phyloP scores from a whole-genome alignment of 768 basidiomycete species.

The Grammothele lineata region DNA sequence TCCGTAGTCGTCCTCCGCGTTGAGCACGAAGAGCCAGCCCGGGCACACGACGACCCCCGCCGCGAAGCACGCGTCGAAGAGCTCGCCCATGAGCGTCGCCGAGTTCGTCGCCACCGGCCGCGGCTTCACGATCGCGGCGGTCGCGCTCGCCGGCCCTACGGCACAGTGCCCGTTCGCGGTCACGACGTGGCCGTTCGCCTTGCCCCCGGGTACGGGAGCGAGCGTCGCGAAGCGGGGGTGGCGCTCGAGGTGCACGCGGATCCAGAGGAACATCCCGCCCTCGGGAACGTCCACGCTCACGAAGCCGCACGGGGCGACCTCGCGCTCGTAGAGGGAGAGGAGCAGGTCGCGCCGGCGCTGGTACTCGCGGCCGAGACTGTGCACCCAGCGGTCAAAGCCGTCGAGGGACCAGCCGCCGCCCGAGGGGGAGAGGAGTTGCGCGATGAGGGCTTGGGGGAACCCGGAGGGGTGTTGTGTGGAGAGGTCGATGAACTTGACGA shows the following conservation, averaged over 20 bases:
- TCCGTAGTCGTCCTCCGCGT: slow-evolving; percentile 22
- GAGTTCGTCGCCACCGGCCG: slow-evolving; percentile 32
- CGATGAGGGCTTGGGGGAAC: slow-evolving; percentile 41
- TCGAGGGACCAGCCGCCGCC: slow-evolving; percentile 35
- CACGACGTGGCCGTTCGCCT: too few relatives aligned
- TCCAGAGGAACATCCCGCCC: slow-evolving; percentile 57
- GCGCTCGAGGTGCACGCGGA: slow-evolving; percentile 38
- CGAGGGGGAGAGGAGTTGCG: slow-evolving; percentile 34
- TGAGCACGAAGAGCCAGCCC: slow-evolving; percentile 38
- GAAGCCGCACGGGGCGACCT: slow-evolving; percentile 28
- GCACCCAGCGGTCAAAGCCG: slow-evolving; percentile 44
- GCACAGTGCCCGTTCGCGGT: too few relatives aligned
- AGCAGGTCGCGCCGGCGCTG: slow-evolving; percentile 45
- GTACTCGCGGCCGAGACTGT: slow-evolving; percentile 43
- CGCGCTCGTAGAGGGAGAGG: slow-evolving; percentile 33
- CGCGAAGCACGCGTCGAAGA: slow-evolving; percentile 37
- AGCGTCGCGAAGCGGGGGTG: slow-evolving; percentile 34
- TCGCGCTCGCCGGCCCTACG: slow-evolving; percentile 5
- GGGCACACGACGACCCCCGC: slow-evolving; percentile 44
- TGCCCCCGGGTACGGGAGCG: neutral
- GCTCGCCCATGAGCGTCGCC: slow-evolving; percentile 40
- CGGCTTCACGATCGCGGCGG: neutral
- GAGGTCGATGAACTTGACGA: slow-evolving; percentile 39
- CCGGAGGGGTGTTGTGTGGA: slow-evolving; percentile 45
- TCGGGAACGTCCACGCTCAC: slow-evolving; percentile 29